phyloP scores from a whole-genome alignment of 2,329 filamentous ascomycete species.

The Biscogniauxia mediterranea region DNA sequence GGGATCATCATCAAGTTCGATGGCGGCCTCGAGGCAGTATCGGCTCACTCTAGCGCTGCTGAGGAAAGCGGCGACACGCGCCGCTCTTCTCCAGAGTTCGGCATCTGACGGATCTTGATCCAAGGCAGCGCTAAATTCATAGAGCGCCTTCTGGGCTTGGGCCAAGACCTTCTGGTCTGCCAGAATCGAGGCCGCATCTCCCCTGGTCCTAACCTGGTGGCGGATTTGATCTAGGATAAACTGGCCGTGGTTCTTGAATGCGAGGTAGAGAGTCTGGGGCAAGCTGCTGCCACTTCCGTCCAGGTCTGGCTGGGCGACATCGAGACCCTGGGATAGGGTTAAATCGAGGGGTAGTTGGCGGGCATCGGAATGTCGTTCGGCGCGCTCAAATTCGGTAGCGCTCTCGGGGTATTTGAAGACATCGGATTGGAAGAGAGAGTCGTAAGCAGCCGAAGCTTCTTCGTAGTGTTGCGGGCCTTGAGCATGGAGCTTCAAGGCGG shows the following conservation, averaged over 20 bases:
- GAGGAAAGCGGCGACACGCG: conserved; percentile 57
- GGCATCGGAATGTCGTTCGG: conserved; percentile 55
- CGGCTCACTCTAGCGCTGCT: conserved; percentile 56
- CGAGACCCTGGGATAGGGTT: conserved; percentile 49
- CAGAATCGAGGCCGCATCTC: conserved; percentile 33
- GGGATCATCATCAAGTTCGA: conserved; percentile 67
- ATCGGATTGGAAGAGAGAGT: conserved; percentile 82
- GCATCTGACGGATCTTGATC: conserved; percentile 67
- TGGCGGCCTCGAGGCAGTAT: conserved; percentile 64
- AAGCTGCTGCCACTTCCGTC: conserved; percentile 78
- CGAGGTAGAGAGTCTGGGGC: conserved; percentile 85
- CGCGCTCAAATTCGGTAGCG: conserved; percentile 76
- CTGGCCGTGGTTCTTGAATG: conserved; percentile 94
- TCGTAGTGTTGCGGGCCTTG: conserved; percentile 75
- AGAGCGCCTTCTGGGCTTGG: conserved; percentile 47
- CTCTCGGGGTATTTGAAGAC: conserved; percentile 93
- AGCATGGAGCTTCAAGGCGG: conserved; percentile 84
- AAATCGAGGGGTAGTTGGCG: conserved; percentile 46
- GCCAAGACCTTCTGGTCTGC: conserved; percentile 36
- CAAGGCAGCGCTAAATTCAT: conserved; percentile 57
- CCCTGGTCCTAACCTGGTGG: conserved; percentile 41
- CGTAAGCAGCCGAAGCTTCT: conserved; percentile 78
- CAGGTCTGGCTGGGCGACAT: conserved; percentile 58
- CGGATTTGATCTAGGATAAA: conserved; percentile 78
- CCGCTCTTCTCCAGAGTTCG: conserved; percentile 61